Conservation (phyloP, 139 green algal species). For the Chlamydomonas sp. region DNA sequence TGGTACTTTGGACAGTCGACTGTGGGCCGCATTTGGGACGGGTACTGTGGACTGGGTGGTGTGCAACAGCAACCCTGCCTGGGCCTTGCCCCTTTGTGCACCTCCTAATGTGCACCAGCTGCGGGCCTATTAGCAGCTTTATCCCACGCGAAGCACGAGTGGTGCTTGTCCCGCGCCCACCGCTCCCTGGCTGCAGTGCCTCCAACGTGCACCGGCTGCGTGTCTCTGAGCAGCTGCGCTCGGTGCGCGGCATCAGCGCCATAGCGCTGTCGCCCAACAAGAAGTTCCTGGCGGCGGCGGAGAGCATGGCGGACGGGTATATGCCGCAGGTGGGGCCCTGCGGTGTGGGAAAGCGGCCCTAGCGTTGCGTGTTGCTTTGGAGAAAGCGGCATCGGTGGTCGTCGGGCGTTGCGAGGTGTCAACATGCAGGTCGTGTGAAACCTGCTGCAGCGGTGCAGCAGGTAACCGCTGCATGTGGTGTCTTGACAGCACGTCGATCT, state of each 20-base stretch:
- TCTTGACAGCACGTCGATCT: not conserved
- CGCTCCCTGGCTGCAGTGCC: constrained; percentile 8
- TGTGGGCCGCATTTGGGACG: no score
- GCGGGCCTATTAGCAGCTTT: no score
- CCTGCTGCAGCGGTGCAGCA: not conserved
- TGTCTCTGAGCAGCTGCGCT: constrained; percentile 32
- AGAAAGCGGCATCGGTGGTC: not conserved
- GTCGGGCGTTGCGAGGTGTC: no score
- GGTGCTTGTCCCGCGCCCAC: not conserved
- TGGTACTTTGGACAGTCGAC: no score
- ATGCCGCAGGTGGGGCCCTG: constrained; percentile 35
- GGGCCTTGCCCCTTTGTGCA: no score
- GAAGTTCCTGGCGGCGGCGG: constrained; percentile 41
- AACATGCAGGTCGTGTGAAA: no score
- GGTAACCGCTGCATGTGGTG: not conserved
- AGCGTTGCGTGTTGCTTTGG: not conserved
- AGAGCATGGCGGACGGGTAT: constrained; percentile 39
- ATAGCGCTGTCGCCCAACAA: constrained; percentile 26
- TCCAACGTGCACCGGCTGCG: constrained; percentile 4
- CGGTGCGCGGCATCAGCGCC: constrained; percentile 43
- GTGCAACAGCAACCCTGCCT: no score
- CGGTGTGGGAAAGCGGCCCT: not conserved
- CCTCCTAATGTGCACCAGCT: no score
- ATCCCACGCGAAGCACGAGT: not conserved
- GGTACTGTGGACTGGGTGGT: no score